Evolutionary conservation across 1,284 basidiomycete genomes (phyloP).

Genomic region (Ganoderma boninense): DNA sequence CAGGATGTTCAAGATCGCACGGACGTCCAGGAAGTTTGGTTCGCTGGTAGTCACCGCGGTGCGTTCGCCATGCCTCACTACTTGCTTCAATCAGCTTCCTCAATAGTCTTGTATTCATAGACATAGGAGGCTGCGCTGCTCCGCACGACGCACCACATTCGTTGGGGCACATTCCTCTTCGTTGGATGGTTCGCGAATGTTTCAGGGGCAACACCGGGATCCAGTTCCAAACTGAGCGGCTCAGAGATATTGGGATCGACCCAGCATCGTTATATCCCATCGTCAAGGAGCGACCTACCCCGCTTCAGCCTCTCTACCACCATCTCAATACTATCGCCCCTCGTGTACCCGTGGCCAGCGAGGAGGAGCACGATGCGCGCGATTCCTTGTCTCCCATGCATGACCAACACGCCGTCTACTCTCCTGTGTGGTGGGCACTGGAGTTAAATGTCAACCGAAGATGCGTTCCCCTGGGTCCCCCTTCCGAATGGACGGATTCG

Average conservation of each 20-base stretch:
- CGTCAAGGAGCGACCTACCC: slow-evolving; percentile 8
- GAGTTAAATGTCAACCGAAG: slow-evolving; percentile 41
- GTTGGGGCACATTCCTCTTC: slow-evolving; percentile 65
- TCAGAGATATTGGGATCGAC: slow-evolving; percentile 58
- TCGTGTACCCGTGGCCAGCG: slow-evolving; percentile 47
- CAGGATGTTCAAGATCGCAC: slow-evolving; percentile 37
- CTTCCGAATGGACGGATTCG: not conserved
- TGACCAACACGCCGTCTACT: slow-evolving; percentile 54
- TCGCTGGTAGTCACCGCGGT: slow-evolving; percentile 60
- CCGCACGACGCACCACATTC: slow-evolving; percentile 57
- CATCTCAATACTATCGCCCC: not conserved
- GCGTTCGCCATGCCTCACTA: slow-evolving; percentile 27
- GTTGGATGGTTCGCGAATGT: slow-evolving; percentile 73
- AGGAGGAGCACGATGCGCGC: slow-evolving; percentile 51
- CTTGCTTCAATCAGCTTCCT: not conserved
- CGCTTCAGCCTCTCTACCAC: not conserved
- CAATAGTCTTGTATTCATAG: slow-evolving; percentile 36
- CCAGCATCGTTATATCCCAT: slow-evolving; percentile 45
- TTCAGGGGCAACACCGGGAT: slow-evolving; percentile 51
- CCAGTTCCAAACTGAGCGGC: slow-evolving; percentile 49
- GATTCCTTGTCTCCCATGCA: slow-evolving; percentile 61
- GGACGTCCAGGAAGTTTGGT: slow-evolving; percentile 63
- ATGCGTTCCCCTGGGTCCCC: not conserved
- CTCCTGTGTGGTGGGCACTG: slow-evolving; percentile 61
- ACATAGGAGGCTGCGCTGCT: slow-evolving; percentile 63